Evolutionary conservation across 2,329 filamentous ascomycete genomes (phyloP).

Genomic region (Fusarium napiforme): DNA sequence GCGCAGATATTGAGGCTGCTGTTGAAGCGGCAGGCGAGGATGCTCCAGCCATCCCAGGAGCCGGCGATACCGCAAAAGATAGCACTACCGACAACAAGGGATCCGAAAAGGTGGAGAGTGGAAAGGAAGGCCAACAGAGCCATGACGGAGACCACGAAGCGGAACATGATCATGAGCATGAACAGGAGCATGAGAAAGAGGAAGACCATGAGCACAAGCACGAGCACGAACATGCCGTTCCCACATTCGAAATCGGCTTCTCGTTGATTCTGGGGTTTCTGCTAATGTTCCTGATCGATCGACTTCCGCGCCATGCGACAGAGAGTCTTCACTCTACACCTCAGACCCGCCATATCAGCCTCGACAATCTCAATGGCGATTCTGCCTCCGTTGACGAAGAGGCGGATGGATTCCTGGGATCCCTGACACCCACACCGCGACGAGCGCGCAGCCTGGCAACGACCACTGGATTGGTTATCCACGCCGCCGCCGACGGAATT

Average conservation of each 20-base stretch:
- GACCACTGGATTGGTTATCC: conserved; percentile 94
- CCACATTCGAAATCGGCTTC: conserved; percentile 84
- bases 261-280: conserved; percentile 90
- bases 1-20: conserved; percentile 25
- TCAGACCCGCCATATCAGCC: conserved; percentile 83
- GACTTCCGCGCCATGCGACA: conserved; percentile 78
- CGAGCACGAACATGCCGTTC: conserved; percentile 54
- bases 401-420: conserved; percentile 69
- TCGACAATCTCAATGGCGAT: conserved; percentile 78
- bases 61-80: conserved; percentile 16
- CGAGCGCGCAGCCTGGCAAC: conserved; percentile 77
- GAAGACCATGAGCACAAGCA: conserved; percentile 55
- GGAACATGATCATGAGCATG: conserved; percentile 40
- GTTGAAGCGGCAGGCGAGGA: conserved; percentile 23
- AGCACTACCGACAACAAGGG: conserved; percentile 5
- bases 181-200: conserved; percentile 44
- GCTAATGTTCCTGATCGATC: conserved; percentile 96
- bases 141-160: conserved; percentile 48
- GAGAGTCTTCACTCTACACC: conserved; percentile 72
- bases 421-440: conserved; percentile 66
- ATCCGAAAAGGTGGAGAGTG: conserved; percentile 22
- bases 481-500: conserved; percentile 94
- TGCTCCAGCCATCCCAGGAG: conserved; percentile 25
- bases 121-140: conserved; percentile 43
- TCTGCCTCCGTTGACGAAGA: conserved; percentile 63